These are phyloP conservation scores for Cytospora paraplurivora DNA, from an alignment of 2,329 filamentous ascomycete species.

Conservation along the genomic window DNA sequence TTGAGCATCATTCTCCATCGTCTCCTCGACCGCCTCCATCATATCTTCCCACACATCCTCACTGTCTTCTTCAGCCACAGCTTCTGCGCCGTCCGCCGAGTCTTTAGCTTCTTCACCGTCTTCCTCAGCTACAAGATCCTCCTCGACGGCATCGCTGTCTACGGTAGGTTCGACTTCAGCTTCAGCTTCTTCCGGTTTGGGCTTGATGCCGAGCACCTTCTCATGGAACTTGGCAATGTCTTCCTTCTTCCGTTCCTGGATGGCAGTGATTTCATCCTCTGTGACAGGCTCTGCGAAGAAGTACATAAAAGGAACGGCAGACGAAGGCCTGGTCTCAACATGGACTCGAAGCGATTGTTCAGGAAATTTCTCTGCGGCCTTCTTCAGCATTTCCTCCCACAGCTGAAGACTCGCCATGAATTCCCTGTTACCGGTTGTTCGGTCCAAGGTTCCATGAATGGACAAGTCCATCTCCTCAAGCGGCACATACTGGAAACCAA, in stretches of 20 bases:
- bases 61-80: constrained; percentile 34
- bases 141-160: constrained; percentile 35
- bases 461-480: constrained; percentile 85
- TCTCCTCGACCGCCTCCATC: constrained; percentile 56
- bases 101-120: constrained; percentile 32
- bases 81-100: constrained; percentile 18
- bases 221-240: constrained; percentile 71
- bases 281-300: constrained; percentile 86
- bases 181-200: constrained; percentile 33
- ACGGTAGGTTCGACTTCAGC: constrained; percentile 30
- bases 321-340: constrained; percentile 71
- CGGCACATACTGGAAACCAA: constrained; percentile 94
- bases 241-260: constrained; percentile 69
- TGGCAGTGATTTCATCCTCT: constrained; percentile 67
- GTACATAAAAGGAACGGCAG: constrained; percentile 69
- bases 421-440: constrained; percentile 73
- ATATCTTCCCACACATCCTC: constrained; percentile 56
- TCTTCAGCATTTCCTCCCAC: constrained; percentile 77
- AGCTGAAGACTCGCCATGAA: constrained; percentile 80
- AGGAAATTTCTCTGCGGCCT: constrained; percentile 74
- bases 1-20: constrained; percentile 59
- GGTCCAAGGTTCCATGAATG: constrained; percentile 75
- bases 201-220: constrained; percentile 55
- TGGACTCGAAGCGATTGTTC: constrained; percentile 75
- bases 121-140: constrained; percentile 32